These are phyloP conservation scores for Podospora pseudoanserina DNA, from an alignment of 495 filamentous ascomycete genomes.

Conservation along the genomic window DNA sequence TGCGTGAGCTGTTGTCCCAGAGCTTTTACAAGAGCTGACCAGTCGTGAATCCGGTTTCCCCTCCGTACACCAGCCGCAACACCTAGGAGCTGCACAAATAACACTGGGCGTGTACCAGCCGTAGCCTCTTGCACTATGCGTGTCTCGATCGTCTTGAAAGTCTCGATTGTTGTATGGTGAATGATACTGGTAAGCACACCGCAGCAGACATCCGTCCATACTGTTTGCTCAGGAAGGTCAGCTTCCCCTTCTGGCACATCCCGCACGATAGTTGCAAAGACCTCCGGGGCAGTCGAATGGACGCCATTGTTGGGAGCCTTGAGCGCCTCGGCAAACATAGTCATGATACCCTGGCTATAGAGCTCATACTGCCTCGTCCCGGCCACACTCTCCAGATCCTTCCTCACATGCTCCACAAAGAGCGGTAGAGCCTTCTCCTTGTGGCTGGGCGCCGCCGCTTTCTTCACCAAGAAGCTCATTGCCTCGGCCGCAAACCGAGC, in stretches of 20 bases:
- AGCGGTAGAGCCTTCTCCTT: conserved; percentile 67
- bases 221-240: conserved; percentile 38
- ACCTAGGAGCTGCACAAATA: conserved; percentile 63
- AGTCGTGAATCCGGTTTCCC: conserved; percentile 68
- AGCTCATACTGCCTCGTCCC: conserved; percentile 50
- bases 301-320: conserved; percentile 75
- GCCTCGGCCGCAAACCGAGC: conserved; percentile 90
- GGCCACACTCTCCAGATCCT: conserved; percentile 57
- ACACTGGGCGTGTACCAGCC: conserved; percentile 42
- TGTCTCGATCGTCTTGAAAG: conserved; percentile 57
- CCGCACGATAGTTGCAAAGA: conserved; percentile 60
- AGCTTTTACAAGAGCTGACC: conserved; percentile 60
- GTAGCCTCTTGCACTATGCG: conserved; percentile 49
- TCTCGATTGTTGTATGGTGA: conserved; percentile 74
- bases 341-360: conserved; percentile 86
- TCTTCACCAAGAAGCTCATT: conserved; percentile 87
- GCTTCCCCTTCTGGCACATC: conserved; percentile 50
- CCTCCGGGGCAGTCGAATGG: conserved; percentile 74
- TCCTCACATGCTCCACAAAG: conserved; percentile 64
- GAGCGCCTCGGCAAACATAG: conserved; percentile 81
- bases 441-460: conserved; percentile 70
- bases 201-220: conserved; percentile 60
- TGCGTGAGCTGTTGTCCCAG: conserved; percentile 53
- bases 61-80: conserved; percentile 69
- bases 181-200: conserved; percentile 75